phyloP scores from a whole-genome alignment of 2,329 filamentous ascomycete genomes.

The Lachnellula suecica region DNA sequence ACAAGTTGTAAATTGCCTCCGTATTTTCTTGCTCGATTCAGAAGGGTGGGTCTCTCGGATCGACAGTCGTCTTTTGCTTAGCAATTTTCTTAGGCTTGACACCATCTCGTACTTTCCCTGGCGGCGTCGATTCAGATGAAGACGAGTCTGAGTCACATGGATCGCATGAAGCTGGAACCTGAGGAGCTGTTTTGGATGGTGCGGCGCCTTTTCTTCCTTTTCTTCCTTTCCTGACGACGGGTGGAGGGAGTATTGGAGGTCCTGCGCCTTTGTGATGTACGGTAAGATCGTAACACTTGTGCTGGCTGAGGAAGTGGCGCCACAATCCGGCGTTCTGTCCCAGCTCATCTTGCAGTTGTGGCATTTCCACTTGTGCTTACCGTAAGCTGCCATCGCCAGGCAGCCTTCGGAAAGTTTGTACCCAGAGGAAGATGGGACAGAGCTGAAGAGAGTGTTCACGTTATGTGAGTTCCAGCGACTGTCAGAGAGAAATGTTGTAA shows the following conservation, averaged over 20 bases:
- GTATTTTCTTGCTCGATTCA: background rate
- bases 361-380: background rate
- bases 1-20: background rate
- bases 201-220: no score
- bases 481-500: no score
- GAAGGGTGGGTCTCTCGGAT: background rate
- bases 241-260: background rate
- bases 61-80: background rate
- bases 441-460: no score
- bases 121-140: no score
- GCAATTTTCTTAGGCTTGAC: background rate
- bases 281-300: background rate
- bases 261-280: background rate
- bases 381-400: background rate
- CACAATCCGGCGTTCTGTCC: background rate
- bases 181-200: no score
- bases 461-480: no score
- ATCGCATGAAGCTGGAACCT: no score
- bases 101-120: no score
- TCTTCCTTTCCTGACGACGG: background rate
- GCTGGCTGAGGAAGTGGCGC: background rate
- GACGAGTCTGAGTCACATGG: no score
- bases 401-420: no score
- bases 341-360: background rate
- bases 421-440: background rate